These are phyloP conservation scores for Ceratocystis variospora DNA, from an alignment of 2,329 filamentous ascomycete species.

Conservation along the genomic window DNA sequence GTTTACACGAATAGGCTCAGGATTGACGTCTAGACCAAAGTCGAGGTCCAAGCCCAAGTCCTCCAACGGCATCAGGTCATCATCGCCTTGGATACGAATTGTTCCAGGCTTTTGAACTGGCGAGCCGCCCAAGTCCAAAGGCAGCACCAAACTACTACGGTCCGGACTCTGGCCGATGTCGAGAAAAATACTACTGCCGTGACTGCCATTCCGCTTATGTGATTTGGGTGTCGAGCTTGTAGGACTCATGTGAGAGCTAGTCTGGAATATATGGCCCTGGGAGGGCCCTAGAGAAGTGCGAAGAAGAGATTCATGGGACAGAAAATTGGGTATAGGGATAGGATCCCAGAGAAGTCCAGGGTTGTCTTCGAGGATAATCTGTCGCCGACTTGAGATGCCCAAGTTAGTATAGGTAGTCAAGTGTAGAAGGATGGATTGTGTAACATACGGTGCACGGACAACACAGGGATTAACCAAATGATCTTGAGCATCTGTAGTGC, in stretches of 20 bases:
- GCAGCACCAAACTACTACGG: constrained; percentile 11
- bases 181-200: constrained; percentile 11
- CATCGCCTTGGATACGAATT: constrained; percentile 18
- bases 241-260: constrained; percentile 18
- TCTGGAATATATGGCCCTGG: constrained; percentile 3
- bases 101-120: constrained; percentile 8
- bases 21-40: constrained; percentile 11
- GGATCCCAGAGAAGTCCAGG: constrained; percentile 62
- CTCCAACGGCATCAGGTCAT: constrained; percentile 19
- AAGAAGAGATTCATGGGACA: constrained; percentile 19
- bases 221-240: constrained; percentile 4
- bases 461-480: constrained; percentile 49
- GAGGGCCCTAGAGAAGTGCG: constrained; percentile 4
- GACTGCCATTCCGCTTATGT: not conserved
- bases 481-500: constrained; percentile 10
- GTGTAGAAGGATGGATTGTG: not conserved
- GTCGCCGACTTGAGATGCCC: constrained; percentile 44
- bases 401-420: not conserved
- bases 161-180: constrained; percentile 16
- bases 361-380: constrained; percentile 69
- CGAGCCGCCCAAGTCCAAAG: constrained; percentile 1
- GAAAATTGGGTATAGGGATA: constrained; percentile 40
- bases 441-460: constrained; percentile 55
- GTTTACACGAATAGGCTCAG: not conserved
- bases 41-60: constrained; percentile 19